These are phyloP conservation scores for Solanum gracilifrons DNA, from an alignment of 257 asterid genomes.

Conservation along the genomic window DNA sequence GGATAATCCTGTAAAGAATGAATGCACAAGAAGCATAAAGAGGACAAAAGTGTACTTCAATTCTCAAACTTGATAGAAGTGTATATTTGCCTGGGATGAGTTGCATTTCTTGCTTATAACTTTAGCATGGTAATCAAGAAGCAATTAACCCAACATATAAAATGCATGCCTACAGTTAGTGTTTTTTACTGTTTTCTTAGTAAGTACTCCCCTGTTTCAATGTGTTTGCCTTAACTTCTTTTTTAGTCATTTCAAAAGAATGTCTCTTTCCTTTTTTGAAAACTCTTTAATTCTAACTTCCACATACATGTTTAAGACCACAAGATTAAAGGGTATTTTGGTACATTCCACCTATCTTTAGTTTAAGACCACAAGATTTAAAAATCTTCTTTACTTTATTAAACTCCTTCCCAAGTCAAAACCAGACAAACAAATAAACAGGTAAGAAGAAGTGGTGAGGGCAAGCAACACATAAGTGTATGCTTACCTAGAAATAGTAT, in stretches of 20 bases:
- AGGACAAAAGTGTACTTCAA: not conserved
- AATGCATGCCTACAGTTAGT: not conserved
- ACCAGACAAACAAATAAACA: not conserved
- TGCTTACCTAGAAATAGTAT: not conserved
- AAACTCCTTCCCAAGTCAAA: not conserved
- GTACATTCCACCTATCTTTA: not conserved
- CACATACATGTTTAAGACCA: not conserved
- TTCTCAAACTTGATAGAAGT: not conserved
- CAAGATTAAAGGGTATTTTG: not conserved
- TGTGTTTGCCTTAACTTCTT: not conserved
- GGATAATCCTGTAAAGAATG: not conserved
- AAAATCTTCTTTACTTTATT: not conserved
- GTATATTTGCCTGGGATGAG: not conserved
- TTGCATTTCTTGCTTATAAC: not conserved
- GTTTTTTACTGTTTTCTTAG: not conserved
- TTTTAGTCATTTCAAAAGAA: not conserved
- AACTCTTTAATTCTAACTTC: not conserved
- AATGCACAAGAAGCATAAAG: not conserved
- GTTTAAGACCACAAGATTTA: not conserved
- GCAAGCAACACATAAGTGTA: not conserved
- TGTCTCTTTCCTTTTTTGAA: not conserved
- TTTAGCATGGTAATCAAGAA: not conserved
- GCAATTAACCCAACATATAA: not conserved
- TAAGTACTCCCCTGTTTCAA: not conserved
- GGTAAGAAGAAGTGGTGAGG: not conserved